These are phyloP conservation scores for Nicotiana knightiana DNA, from an alignment of 257 asterid genomes.

Conservation along the genomic window DNA sequence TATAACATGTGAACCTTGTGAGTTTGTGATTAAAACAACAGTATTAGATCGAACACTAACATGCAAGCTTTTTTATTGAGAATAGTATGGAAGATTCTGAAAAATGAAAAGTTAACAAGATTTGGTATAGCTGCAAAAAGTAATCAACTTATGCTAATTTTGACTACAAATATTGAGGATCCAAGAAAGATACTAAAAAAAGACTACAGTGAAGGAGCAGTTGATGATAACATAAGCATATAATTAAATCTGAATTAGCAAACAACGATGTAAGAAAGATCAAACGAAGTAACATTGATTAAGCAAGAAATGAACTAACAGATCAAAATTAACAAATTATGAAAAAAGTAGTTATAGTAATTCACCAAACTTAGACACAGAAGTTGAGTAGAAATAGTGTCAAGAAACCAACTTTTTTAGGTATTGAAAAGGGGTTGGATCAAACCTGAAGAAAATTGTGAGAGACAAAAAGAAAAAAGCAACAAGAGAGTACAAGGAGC, in stretches of 20 bases:
- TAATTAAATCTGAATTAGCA: background rate
- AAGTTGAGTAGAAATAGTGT: background rate
- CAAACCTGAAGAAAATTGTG: background rate
- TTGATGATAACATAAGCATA: background rate
- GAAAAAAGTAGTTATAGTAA: background rate
- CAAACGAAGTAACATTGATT: background rate
- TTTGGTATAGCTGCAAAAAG: background rate
- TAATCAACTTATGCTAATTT: background rate
- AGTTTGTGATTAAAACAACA: background rate
- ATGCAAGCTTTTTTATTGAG: background rate
- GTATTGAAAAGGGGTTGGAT: conserved; percentile 3
- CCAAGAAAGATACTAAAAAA: background rate
- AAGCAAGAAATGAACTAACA: background rate
- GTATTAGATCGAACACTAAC: background rate
- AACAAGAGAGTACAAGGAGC: background rate
- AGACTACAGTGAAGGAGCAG: background rate
- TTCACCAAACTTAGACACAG: background rate
- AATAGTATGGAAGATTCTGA: background rate
- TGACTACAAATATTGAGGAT: background rate
- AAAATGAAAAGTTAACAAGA: background rate
- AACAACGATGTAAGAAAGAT: background rate
- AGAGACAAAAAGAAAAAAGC: background rate
- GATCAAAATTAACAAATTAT: background rate
- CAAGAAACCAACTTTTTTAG: conserved; percentile 3
- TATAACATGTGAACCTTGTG: background rate